phyloP scores from a whole-genome alignment of 148 eudicot species.

The Rhododendron mucronatum region DNA sequence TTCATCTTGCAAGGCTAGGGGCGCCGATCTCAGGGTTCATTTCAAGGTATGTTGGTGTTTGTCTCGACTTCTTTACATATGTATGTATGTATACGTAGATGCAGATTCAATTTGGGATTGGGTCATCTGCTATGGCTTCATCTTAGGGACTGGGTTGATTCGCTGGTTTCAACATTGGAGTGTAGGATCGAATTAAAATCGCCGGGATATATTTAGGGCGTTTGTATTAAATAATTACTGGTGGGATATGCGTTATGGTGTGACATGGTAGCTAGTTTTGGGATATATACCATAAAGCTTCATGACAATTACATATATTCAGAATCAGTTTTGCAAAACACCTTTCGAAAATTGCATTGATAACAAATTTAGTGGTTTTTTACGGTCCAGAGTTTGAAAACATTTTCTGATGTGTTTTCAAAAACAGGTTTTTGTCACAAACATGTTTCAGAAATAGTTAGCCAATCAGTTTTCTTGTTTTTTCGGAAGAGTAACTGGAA shows the following conservation, averaged over 20 bases:
- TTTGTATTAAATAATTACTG: neutral
- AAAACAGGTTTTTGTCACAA: neutral
- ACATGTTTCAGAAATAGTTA: neutral
- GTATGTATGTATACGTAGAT: neutral
- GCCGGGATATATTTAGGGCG: neutral
- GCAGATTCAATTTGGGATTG: neutral
- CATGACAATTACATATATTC: neutral
- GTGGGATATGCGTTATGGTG: neutral
- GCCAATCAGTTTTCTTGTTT: neutral
- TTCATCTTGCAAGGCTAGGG: constrained; percentile 60
- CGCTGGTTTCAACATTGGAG: neutral
- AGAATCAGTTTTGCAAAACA: neutral
- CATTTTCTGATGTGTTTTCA: neutral
- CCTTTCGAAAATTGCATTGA: neutral
- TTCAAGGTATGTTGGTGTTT: constrained; percentile 38
- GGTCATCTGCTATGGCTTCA: neutral
- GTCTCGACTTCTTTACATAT: neutral
- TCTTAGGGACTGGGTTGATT: neutral
- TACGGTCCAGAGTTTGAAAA: neutral
- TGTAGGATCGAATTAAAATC: neutral
- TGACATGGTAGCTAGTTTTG: too few species aligned
- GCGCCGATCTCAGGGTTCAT: constrained; percentile 50
- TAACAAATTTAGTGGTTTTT: neutral
- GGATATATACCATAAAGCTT: neutral
- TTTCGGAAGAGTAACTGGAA: neutral